phyloP scores from a whole-genome alignment of 2,329 filamentous ascomycete species.

The Colletotrichum theobromicola region DNA sequence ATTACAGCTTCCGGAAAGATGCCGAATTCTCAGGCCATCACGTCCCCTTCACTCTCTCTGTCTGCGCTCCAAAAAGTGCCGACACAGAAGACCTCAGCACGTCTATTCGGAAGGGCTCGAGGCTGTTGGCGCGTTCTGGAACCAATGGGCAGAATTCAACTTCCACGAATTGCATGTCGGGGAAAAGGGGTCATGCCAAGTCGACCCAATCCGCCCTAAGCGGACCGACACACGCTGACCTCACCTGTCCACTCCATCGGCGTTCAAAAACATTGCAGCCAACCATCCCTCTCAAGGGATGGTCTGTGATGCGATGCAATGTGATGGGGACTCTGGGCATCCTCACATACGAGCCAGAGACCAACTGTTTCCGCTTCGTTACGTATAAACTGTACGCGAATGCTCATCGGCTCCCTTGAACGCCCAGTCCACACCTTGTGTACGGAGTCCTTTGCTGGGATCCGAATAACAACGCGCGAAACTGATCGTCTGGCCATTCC shows the following conservation, averaged over 20 bases:
- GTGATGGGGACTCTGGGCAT: not conserved
- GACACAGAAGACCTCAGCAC: not conserved
- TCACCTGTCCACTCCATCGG: not conserved
- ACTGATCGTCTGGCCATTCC: conserved; percentile 2
- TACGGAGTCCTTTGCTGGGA: not conserved
- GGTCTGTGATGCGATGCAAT: not conserved
- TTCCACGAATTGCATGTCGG: conserved; percentile 15
- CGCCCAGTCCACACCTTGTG: not conserved
- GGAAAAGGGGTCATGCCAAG: conserved; percentile 12
- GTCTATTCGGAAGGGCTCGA: not conserved
- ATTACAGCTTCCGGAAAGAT: not conserved
- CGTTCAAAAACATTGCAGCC: not conserved
- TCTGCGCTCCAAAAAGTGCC: not conserved
- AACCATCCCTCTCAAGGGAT: not conserved
- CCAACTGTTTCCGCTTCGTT: not conserved
- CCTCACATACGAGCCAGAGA: not conserved
- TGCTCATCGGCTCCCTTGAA: conserved; percentile 6
- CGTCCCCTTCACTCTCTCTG: not conserved
- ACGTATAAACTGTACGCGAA: not conserved
- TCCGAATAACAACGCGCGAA: conserved; percentile 3
- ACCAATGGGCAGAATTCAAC: not conserved
- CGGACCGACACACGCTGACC: not conserved
- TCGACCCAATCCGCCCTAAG: not conserved
- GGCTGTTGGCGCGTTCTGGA: not conserved
- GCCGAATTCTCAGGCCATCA: not conserved